Evolutionary conservation across 768 basidiomycete genomes (phyloP).

Genomic region (Piloderma croceum): DNA sequence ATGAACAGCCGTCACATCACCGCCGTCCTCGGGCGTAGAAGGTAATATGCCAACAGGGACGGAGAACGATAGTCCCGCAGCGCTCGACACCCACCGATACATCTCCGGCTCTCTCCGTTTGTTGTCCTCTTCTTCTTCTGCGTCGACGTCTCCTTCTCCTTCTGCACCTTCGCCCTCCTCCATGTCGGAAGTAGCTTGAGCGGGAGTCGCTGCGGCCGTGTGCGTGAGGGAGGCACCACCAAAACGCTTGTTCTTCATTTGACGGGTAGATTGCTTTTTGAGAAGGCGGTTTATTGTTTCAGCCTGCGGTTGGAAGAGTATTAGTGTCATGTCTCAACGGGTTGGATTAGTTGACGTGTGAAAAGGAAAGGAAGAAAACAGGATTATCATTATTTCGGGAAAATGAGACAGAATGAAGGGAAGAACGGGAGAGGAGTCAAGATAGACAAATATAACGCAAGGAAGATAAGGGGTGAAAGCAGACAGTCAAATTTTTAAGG

Average conservation of each 20-base stretch:
- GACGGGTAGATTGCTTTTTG: slow-evolving; percentile 80
- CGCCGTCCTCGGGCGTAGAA: not conserved
- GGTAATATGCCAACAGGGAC: slow-evolving; percentile 2
- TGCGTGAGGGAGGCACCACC: slow-evolving; percentile 39
- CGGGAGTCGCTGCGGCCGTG: slow-evolving; percentile 34
- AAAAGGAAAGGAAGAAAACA: too few relatives aligned
- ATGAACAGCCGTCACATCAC: slow-evolving; percentile 48
- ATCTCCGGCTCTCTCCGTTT: slow-evolving; percentile 40
- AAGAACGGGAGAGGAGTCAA: too few relatives aligned
- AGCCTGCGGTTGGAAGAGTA: slow-evolving; percentile 36
- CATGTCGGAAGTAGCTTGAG: slow-evolving; percentile 18
- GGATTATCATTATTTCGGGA: not conserved
- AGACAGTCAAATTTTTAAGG: too few relatives aligned
- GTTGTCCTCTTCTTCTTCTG: slow-evolving; percentile 30
- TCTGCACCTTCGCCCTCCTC: slow-evolving; percentile 34
- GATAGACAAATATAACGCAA: slow-evolving; percentile 1
- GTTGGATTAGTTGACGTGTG: too few relatives aligned
- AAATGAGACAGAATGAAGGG: not conserved
- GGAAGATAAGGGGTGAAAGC: not conserved
- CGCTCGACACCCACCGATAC: slow-evolving; percentile 71
- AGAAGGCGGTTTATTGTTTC: slow-evolving; percentile 88
- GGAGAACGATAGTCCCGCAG: slow-evolving; percentile 14
- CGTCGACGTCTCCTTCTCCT: slow-evolving; percentile 38
- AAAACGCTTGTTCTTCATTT: slow-evolving; percentile 57
- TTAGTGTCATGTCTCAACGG: too few relatives aligned